Conservation (phyloP, 2,329 filamentous ascomycete species). For the Botrytis porri region DNA sequence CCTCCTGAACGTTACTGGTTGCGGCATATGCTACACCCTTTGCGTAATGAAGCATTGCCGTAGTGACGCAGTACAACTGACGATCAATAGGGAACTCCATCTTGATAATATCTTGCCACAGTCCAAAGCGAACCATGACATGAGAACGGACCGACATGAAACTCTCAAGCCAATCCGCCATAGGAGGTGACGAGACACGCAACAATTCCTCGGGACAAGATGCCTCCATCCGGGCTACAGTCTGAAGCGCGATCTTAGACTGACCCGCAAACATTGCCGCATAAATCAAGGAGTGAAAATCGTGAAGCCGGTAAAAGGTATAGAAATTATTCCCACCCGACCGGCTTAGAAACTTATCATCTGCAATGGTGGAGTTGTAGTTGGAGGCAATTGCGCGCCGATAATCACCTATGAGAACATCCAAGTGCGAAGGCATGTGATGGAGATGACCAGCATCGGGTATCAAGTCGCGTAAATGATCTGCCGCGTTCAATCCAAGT, state of each 20-base stretch:
- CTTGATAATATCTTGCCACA: constrained; percentile 63
- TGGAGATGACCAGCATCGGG: constrained; percentile 69
- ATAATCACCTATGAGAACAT: constrained; percentile 72
- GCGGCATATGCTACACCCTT: constrained; percentile 66
- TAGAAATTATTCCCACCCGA: constrained; percentile 69
- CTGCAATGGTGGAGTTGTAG: constrained; percentile 61
- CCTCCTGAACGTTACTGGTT: constrained; percentile 51
- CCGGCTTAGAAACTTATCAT: constrained; percentile 61
- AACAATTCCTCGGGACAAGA: constrained; percentile 63
- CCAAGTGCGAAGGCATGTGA: constrained; percentile 77
- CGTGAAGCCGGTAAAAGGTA: constrained; percentile 70
- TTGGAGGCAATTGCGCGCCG: constrained; percentile 64
- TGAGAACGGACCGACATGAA: constrained; percentile 68
- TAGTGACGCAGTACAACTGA: constrained; percentile 65
- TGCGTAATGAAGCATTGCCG: constrained; percentile 65
- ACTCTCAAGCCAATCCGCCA: constrained; percentile 76
- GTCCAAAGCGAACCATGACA: constrained; percentile 69
- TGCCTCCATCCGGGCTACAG: constrained; percentile 55
- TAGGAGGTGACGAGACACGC: constrained; percentile 62
- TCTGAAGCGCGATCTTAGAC: constrained; percentile 59
- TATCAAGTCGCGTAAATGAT: constrained; percentile 60
- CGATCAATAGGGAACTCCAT: constrained; percentile 56
- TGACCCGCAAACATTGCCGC: constrained; percentile 75
- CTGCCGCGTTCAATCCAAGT: constrained; percentile 56
- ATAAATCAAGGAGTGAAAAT: constrained; percentile 74